A percentile compares a stretch with the other conserved stretches of the same genome.
These are phyloP conservation scores for Mucor mucedo DNA, from an alignment of 371 early-diverging fungal genomes.

Conservation along the genomic window DNA sequence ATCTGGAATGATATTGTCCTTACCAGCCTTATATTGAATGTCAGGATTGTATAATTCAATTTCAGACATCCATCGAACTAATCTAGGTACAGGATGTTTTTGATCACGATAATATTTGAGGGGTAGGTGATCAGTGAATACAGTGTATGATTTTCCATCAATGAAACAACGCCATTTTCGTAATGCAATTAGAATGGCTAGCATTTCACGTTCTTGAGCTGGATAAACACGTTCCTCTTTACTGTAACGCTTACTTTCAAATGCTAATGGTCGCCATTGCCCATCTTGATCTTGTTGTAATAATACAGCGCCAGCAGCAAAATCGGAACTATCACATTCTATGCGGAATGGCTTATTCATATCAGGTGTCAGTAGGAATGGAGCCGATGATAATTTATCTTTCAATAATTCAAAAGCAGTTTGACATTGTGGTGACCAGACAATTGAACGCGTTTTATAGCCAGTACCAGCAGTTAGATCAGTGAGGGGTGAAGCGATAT, in stretches of 20 bases:
- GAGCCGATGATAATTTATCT: conserved; percentile 7
- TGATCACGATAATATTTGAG: too few species aligned
- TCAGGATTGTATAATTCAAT: conserved; percentile 27
- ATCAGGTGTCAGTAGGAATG: conserved; percentile 29
- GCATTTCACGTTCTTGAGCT: conserved; percentile 33
- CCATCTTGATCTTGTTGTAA: conserved; percentile 26
- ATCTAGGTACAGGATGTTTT: too few species aligned
- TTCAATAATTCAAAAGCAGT: too few species aligned
- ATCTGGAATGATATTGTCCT: conserved; percentile 23
- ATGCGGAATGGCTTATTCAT: conserved; percentile 27
- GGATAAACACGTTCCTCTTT: conserved; percentile 33
- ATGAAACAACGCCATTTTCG: too few species aligned
- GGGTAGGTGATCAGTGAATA: too few species aligned
- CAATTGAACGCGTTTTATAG: too few species aligned
- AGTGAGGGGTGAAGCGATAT: conserved; percentile 42
- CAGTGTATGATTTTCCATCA: too few species aligned
- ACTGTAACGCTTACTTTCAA: conserved; percentile 31
- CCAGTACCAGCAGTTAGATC: too few species aligned
- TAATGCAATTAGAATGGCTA: too few species aligned
- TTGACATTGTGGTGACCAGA: too few species aligned
- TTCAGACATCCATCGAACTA: conserved; percentile 21
- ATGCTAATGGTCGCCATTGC: neutral
- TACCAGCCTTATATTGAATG: conserved; percentile 32
- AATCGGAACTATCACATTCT: conserved; percentile 41
- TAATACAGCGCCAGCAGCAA: conserved; percentile 31